phyloP scores from a whole-genome alignment of 2,329 filamentous ascomycete species.

The Diaporthe caulivora region DNA sequence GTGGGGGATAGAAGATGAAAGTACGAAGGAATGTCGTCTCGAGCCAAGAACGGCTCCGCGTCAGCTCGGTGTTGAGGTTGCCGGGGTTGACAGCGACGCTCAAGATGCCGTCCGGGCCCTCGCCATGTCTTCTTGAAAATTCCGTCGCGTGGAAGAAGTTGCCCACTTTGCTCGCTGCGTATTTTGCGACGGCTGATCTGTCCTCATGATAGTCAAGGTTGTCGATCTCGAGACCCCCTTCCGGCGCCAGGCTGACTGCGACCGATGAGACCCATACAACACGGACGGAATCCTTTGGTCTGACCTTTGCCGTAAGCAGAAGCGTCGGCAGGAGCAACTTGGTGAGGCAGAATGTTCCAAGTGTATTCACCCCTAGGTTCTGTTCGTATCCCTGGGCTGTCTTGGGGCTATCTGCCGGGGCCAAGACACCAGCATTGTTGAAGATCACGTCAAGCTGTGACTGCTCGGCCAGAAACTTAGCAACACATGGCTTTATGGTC shows the following conservation, averaged over 20 bases:
- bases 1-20: constrained; percentile 23
- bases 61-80: constrained; percentile 28
- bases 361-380: constrained; percentile 14
- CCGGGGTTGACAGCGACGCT: constrained; percentile 36
- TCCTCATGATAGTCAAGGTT: constrained; percentile 29
- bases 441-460: constrained; percentile 48
- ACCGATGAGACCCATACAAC: constrained; percentile 26
- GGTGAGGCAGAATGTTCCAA: constrained; percentile 28
- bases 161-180: constrained; percentile 35
- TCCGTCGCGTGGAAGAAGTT: constrained; percentile 21
- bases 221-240: not conserved
- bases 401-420: constrained; percentile 44
- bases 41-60: not conserved
- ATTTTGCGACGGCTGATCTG: not conserved
- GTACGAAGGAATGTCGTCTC: not conserved
- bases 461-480: constrained; percentile 44
- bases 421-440: constrained; percentile 52
- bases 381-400: constrained; percentile 40
- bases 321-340: constrained; percentile 9
- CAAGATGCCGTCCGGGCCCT: constrained; percentile 25
- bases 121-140: constrained; percentile 12
- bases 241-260: not conserved
- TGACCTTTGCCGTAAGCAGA: not conserved
- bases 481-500: constrained; percentile 42
- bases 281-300: constrained; percentile 3